Conservation (phyloP, 2,329 filamentous ascomycete genomes). For the Lasiodiplodia theobromae region DNA sequence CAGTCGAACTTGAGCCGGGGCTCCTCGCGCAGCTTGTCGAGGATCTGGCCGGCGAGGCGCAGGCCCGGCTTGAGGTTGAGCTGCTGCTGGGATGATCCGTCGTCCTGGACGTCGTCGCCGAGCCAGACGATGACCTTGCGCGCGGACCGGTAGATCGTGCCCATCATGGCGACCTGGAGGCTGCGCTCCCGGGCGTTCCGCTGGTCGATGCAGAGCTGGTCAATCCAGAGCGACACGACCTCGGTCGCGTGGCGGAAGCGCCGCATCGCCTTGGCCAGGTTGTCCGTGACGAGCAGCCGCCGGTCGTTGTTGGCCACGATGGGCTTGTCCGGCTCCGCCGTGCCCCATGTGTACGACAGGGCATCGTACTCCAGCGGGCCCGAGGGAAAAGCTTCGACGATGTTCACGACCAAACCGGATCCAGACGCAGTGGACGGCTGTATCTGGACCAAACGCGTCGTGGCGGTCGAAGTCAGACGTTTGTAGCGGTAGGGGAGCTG, state of each 20-base stretch:
- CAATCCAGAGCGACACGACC: slow-evolving; percentile 35
- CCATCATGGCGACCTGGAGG: slow-evolving; percentile 39
- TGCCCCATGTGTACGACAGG: slow-evolving; percentile 38
- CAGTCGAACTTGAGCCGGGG: slow-evolving; percentile 21
- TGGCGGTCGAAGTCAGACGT: slow-evolving; percentile 11
- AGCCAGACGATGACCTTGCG: slow-evolving; percentile 41
- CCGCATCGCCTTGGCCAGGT: slow-evolving; percentile 33
- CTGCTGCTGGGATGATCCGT: slow-evolving; percentile 23
- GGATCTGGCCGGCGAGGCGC: slow-evolving; percentile 15
- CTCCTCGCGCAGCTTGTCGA: slow-evolving; percentile 5
- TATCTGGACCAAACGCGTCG: slow-evolving; percentile 26
- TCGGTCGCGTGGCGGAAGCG: slow-evolving; percentile 32
- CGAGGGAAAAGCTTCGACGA: slow-evolving; percentile 50
- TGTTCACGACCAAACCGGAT: slow-evolving; percentile 10
- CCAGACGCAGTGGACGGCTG: slow-evolving; percentile 2
- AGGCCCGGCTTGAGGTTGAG: slow-evolving; percentile 17
- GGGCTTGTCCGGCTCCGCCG: slow-evolving; percentile 17
- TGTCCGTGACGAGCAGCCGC: slow-evolving; percentile 32
- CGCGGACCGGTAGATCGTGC: slow-evolving; percentile 39
- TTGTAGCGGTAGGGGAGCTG: slow-evolving; percentile 11
- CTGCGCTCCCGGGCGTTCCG: slow-evolving; percentile 35
- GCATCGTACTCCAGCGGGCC: slow-evolving; percentile 41
- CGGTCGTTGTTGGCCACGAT: slow-evolving; percentile 31
- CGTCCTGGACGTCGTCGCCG: slow-evolving; percentile 39
- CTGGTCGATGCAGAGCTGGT: slow-evolving; percentile 43